Base-by-base conservation (phyloP, 2,329 filamentous ascomycete genomes). In the Microdochium trichocladiopsis region DNA sequence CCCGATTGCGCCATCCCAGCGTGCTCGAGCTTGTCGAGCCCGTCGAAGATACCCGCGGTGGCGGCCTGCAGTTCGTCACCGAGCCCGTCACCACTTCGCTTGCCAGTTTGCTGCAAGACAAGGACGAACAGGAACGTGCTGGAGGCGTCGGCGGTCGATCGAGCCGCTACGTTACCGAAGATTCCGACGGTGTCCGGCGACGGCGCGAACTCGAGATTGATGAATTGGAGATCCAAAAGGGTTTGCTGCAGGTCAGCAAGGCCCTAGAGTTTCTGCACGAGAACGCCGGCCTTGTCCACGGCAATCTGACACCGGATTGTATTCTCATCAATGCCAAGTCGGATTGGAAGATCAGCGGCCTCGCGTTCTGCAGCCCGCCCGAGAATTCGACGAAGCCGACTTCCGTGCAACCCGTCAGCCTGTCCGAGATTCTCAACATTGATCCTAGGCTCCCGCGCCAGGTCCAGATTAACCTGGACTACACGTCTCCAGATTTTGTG, bases 331-430 rank as follows among this genome's bases (percentile, higher is more conserved):
- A 99, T 71, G 83, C 89, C 41, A 99, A 89, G 86, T 95, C 90
- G 48, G 94, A 99, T 69, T 99, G 94, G 94, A 99, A 99, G 68
- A 89, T 99, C 55, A 93, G 91, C 60, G 94, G 93, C n/a, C 79
- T 99, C 37, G 83, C 88, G 0, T 99, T 96, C 68, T 90, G 88
- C 65, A 88, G 88, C 47, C 88, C 91, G 14, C 83, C 89, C 49
- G 88, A 91, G 60, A 80, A 82, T 60, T 88, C 88, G 21, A 85
- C 83, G 25, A 85, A 87, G 58, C 77, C 86, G 47, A 88, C 89
- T 2, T 87, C 89, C 3, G 83, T 95, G 49, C 79, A 86, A 43
- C 87, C 90, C 10, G 86, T 97, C 59, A 89, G 84, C 57, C 78
- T 97, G 21, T 86, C 88, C 25, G 91, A 96, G 68, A 84, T 86